Evolutionary conservation across 495 filamentous ascomycete species (phyloP), one percentile per base, ranked within the genome.

Genomic region (Friedmanniomyces simplex): DNA sequence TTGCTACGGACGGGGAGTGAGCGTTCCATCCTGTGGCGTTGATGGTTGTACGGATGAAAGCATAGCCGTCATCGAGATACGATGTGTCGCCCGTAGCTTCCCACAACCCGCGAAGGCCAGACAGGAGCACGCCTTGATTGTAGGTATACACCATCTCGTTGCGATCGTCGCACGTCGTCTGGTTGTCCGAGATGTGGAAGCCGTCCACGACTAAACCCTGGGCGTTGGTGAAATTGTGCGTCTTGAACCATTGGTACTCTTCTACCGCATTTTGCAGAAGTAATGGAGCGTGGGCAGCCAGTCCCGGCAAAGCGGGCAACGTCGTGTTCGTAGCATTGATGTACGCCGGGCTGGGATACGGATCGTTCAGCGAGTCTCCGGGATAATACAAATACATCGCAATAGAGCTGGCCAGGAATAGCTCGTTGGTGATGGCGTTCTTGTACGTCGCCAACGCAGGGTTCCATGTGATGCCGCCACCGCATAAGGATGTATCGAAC

Each of bases 361-460:
- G 90, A 0, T 85, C 82, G 14, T 74, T 68, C 56, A 87, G 88
- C 18, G 71, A 58, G 58, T 95, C 90, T 2, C 89, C 89, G 0
- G 90, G 89, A 67, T 89, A 93, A 67, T 93, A 79, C 2, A 94
- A 79, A 67, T 94, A 98, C 93, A 98, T 97, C 21, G 75, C 79
- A 46, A 94, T 79, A 48, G 84, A 89, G 0, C 88, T 89, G 0
- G 89, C 74, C 53, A 96, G 88, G 66, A 76, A 97, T 10, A 96
- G 78, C 67, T 97, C 83, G 67, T 98, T 98, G 30, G 93, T 98
- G 61, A 98, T 91, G 55, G 93, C 90, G 65, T 98, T 98, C 69
- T 97, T 98, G 71, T 98, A 96, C 0, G 91, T 89, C 21, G 73
- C 69, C 41, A 95, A 71, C 50, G 81, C 78, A 5, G 89, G 93